Evolutionary conservation across 1,284 basidiomycete genomes (phyloP).

Genomic region (Paramarasmius palmivorus): DNA sequence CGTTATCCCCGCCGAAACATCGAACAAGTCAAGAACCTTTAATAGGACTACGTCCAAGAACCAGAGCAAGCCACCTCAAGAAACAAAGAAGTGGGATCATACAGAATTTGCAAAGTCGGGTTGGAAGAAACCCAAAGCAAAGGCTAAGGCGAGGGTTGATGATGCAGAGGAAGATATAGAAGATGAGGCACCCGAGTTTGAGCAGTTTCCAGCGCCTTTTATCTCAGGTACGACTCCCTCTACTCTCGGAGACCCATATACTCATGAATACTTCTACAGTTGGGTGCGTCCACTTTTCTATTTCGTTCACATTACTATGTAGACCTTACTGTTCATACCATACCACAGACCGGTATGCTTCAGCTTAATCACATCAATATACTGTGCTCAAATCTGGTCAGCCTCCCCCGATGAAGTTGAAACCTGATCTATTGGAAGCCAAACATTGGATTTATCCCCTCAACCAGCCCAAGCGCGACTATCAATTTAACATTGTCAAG

Average conservation of each 20-base stretch:
- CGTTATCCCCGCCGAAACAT: slow-evolving; percentile 35
- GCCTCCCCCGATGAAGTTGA: slow-evolving; percentile 77
- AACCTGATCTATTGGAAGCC: slow-evolving; percentile 75
- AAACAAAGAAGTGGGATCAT: slow-evolving; percentile 85
- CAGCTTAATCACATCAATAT: not conserved
- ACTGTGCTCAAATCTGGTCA: slow-evolving; percentile 28
- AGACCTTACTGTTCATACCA: not conserved
- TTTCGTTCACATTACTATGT: no score
- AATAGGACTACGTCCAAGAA: slow-evolving; percentile 38
- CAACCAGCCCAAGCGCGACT: slow-evolving; percentile 87
- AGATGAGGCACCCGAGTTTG: slow-evolving; percentile 61
- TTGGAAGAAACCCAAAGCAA: slow-evolving; percentile 53
- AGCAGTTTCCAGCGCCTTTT: slow-evolving; percentile 80
- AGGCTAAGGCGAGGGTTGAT: slow-evolving; percentile 38
- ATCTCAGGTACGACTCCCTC: slow-evolving; percentile 49
- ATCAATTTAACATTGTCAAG: slow-evolving; percentile 94
- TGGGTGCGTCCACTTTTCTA: slow-evolving; percentile 45
- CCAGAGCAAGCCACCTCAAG: slow-evolving; percentile 49
- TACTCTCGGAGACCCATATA: slow-evolving; percentile 1
- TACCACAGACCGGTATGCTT: slow-evolving; percentile 33
- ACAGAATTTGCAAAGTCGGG: slow-evolving; percentile 82
- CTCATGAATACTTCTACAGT: slow-evolving; percentile 29
- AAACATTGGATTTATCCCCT: slow-evolving; percentile 93
- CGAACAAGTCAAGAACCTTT: slow-evolving; percentile 32
- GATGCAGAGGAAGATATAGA: slow-evolving; percentile 55